phyloP scores from a whole-genome alignment of 2,329 filamentous ascomycete species.

The Eutypa lata region DNA sequence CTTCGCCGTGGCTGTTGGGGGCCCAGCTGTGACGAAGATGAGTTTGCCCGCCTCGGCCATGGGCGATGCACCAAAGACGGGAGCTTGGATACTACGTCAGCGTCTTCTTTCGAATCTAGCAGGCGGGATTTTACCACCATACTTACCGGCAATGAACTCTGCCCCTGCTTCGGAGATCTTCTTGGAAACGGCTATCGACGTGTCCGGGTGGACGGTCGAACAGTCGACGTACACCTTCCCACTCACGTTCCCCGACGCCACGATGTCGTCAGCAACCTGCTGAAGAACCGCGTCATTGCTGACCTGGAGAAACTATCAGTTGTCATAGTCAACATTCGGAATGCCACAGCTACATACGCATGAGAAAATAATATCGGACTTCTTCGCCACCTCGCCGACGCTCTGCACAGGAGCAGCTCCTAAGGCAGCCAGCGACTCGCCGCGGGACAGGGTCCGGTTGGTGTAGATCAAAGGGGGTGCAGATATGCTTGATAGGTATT shows the following conservation, averaged over 20 bases:
- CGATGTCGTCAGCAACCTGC: conserved; percentile 8
- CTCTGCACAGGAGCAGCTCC: conserved; percentile 27
- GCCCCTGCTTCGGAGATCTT: conserved; percentile 32
- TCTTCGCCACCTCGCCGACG: conserved; percentile 26
- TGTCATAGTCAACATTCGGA: neutral
- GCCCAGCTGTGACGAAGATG: conserved; percentile 40
- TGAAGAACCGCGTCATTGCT: conserved; percentile 37
- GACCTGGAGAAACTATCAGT: conserved; percentile 1
- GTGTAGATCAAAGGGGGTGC: conserved; percentile 30
- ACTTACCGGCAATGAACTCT: conserved; percentile 21
- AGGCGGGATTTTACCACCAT: no score
- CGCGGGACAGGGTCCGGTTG: conserved; percentile 37
- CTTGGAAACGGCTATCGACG: conserved; percentile 28
- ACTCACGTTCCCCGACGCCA: conserved; percentile 18
- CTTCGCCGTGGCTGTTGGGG: conserved; percentile 26
- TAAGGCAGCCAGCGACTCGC: conserved; percentile 31
- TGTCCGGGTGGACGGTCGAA: conserved; percentile 31
- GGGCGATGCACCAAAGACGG: conserved; percentile 41
- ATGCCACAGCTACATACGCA: conserved; percentile 19
- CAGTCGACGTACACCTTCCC: conserved; percentile 28
- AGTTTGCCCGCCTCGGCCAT: conserved; percentile 42
- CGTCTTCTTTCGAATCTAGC: neutral
- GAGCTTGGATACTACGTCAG: conserved; percentile 21
- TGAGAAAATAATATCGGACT: conserved; percentile 21
- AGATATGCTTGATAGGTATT: conserved; percentile 13